Percentiles rank a stretch among this genome's conserved stretches.
Evolutionary conservation across 768 basidiomycete species (phyloP).

Genomic region (Thelephora ganbajun): DNA sequence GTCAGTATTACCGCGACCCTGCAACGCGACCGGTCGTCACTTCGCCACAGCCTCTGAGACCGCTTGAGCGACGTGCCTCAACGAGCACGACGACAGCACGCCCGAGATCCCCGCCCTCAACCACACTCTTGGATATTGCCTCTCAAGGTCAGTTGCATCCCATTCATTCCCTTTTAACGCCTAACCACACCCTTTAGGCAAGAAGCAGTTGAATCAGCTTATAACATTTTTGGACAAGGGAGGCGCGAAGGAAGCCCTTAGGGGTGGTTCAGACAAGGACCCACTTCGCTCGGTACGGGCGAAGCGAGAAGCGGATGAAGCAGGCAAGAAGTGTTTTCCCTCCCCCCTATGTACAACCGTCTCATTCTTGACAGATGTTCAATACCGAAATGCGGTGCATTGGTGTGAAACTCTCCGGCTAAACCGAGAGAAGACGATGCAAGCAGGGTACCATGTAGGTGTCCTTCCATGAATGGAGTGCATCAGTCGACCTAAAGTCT

Average conservation of each 20-base stretch:
- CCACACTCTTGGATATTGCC: constrained; percentile 77
- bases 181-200: constrained; percentile 31
- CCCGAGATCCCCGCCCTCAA: constrained; percentile 70
- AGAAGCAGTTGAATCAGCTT: constrained; percentile 75
- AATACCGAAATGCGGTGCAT: constrained; percentile 81
- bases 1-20: constrained; percentile 12
- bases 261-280: constrained; percentile 41
- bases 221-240: constrained; percentile 79
- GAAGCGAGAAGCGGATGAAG: constrained; percentile 86
- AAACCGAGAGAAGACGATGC: constrained; percentile 66
- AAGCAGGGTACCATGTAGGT: constrained; percentile 66
- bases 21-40: constrained; percentile 42
- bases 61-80: constrained; percentile 64
- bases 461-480: background rate
- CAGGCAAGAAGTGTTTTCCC: constrained; percentile 33
- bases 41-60: constrained; percentile 60
- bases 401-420: constrained; percentile 87
- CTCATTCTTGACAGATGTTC: constrained; percentile 45
- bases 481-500: background rate
- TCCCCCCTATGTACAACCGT: background rate
- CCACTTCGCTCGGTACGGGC: constrained; percentile 67
- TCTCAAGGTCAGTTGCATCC: constrained; percentile 44
- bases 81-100: constrained; percentile 36
- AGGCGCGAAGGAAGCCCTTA: constrained; percentile 45
- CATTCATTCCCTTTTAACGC: background rate